Evolutionary conservation across 169 alveolate species (phyloP).

Genomic region (Plasmodium sp.): DNA sequence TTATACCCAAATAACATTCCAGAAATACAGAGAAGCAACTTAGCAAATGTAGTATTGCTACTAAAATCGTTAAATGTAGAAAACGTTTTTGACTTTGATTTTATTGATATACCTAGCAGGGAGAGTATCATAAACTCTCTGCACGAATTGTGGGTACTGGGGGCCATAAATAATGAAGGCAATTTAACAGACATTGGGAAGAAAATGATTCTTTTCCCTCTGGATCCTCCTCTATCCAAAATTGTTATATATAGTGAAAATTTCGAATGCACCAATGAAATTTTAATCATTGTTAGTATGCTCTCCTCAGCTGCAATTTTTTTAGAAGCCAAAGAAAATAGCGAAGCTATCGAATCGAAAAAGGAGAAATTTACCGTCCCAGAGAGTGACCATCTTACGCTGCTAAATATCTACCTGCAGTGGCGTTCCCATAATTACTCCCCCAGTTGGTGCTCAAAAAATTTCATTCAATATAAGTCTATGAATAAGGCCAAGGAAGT

Average conservation of each 20-base stretch:
- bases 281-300: slow-evolving; percentile 97
- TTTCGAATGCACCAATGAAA: slow-evolving; percentile 94
- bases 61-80: slow-evolving; percentile 97
- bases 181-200: slow-evolving; percentile 83
- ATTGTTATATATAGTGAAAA: slow-evolving; percentile 92
- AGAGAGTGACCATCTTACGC: slow-evolving; percentile 99
- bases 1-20: slow-evolving; percentile 98
- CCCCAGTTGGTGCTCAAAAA: slow-evolving; percentile 79
- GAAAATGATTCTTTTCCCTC: slow-evolving; percentile 98
- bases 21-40: slow-evolving; percentile 99
- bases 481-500: slow-evolving; percentile 77
- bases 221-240: slow-evolving; percentile 99
- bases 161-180: slow-evolving; percentile 95
- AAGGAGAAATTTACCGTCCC: slow-evolving; percentile 99
- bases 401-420: slow-evolving; percentile 97
- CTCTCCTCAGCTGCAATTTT: slow-evolving; percentile 97
- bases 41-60: slow-evolving; percentile 98
- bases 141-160: slow-evolving; percentile 98
- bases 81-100: slow-evolving; percentile 96
- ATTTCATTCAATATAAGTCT: slow-evolving; percentile 77
- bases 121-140: slow-evolving; percentile 97
- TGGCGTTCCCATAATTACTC: slow-evolving; percentile 94
- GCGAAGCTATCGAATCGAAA: slow-evolving; percentile 92
- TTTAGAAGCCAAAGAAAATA: slow-evolving; percentile 98
- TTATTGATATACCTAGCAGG: slow-evolving; percentile 99